These are phyloP conservation scores for Epicoccum sorghinum DNA, from an alignment of 2,329 filamentous ascomycete species.

Conservation along the genomic window DNA sequence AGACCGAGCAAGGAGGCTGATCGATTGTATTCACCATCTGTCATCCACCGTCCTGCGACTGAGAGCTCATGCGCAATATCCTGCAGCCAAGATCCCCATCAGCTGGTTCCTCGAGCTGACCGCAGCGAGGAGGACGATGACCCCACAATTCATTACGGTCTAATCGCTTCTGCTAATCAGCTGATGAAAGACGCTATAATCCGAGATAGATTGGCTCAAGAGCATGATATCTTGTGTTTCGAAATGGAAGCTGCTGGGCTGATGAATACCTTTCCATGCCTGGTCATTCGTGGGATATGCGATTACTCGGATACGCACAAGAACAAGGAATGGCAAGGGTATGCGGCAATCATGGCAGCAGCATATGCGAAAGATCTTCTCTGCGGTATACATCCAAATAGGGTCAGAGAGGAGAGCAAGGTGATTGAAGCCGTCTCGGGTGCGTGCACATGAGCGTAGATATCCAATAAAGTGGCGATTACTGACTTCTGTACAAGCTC, in stretches of 20 bases:
- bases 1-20: no score
- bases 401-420: neutral
- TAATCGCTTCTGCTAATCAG: constrained; percentile 12
- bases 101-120: neutral
- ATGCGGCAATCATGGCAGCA: constrained; percentile 3
- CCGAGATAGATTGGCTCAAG: neutral
- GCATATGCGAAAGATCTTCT: constrained; percentile 4
- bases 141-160: constrained; percentile 2
- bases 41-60: no score
- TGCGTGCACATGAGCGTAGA: no score
- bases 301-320: constrained; percentile 8
- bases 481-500: no score
- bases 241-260: constrained; percentile 1
- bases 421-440: no score
- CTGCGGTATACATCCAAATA: neutral
- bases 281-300: constrained; percentile 9
- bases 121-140: neutral
- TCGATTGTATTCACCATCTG: no score
- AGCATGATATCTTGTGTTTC: constrained; percentile 1
- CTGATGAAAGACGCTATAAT: constrained; percentile 6
- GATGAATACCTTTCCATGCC: constrained; percentile 1
- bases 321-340: constrained; percentile 9
- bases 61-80: neutral
- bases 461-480: no score
- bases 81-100: neutral